A percentile compares a stretch with the other conserved stretches of the same genome.
Evolutionary conservation across 2,329 filamentous ascomycete genomes (phyloP).

Genomic region (Anisogramma anomala): DNA sequence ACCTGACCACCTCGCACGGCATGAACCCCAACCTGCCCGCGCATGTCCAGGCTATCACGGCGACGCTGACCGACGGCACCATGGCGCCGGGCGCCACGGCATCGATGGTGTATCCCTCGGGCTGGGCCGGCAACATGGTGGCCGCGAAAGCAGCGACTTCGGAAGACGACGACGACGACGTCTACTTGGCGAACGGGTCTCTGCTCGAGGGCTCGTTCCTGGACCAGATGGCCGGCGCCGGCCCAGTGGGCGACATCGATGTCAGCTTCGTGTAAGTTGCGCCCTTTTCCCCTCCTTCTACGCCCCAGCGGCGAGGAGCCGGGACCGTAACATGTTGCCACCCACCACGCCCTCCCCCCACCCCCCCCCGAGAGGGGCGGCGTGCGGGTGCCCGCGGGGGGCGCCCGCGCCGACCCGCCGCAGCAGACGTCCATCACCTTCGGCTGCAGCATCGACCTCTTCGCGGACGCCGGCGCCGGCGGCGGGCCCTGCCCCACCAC

Average conservation of each 20-base stretch:
- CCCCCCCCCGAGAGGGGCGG: background rate
- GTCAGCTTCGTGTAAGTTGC: slow-evolving; percentile 5
- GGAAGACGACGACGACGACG: background rate
- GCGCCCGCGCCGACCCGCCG: slow-evolving; percentile 1
- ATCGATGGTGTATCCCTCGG: slow-evolving; percentile 1
- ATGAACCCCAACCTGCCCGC: slow-evolving; percentile 1
- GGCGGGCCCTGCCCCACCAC: background rate
- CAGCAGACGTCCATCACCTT: slow-evolving; percentile 1
- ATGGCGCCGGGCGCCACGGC: slow-evolving; percentile 1
- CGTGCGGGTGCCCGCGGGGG: slow-evolving; percentile 7
- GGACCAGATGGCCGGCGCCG: background rate
- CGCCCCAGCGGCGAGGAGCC: background rate
- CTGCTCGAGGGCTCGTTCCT: slow-evolving; percentile 5
- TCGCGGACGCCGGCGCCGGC: background rate
- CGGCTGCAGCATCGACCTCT: slow-evolving; percentile 9
- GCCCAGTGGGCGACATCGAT: slow-evolving; percentile 1
- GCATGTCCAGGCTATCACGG: background rate
- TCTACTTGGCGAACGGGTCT: slow-evolving; percentile 2
- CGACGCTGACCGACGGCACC: background rate
- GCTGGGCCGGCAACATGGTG: slow-evolving; percentile 7
- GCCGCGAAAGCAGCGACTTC: background rate
- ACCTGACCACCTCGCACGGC: slow-evolving; percentile 7
- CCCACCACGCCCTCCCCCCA: too few relatives aligned
- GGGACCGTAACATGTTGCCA: too few relatives aligned
- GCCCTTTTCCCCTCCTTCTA: background rate